Conservation (phyloP, 768 basidiomycete species). For the Aureoboletus auriporus region DNA sequence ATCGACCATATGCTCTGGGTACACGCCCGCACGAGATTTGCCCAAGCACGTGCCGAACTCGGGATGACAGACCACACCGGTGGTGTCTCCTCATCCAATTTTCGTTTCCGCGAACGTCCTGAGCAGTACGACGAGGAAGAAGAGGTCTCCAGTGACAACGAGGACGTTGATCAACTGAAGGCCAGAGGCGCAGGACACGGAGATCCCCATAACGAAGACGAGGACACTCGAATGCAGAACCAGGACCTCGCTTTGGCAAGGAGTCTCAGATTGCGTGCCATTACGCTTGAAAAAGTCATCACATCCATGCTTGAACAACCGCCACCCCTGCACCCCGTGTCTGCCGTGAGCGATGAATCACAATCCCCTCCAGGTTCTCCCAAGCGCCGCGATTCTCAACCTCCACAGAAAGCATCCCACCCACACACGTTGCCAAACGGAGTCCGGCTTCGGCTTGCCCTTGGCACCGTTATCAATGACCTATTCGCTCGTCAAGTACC, state of each 20-base stretch:
- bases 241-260: conserved; percentile 65
- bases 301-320: conserved; percentile 79
- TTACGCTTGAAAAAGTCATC: conserved; percentile 80
- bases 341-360: conserved; percentile 44
- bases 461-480: conserved; percentile 78
- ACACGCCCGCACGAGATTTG: conserved; percentile 74
- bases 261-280: conserved; percentile 64
- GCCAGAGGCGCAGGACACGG: conserved; percentile 52
- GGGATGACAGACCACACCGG: conserved; percentile 83
- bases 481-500: conserved; percentile 72
- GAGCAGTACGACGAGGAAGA: conserved; percentile 79
- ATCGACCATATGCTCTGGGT: conserved; percentile 88
- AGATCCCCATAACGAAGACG: conserved; percentile 49
- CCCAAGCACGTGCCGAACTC: conserved; percentile 80
- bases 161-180: conserved; percentile 40
- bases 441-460: conserved; percentile 69
- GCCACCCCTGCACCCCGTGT: conserved; percentile 55
- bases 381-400: conserved; percentile 27
- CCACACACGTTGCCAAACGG: conserved; percentile 75
- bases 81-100: conserved; percentile 56
- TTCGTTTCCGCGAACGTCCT: conserved; percentile 60
- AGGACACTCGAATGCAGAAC: conserved; percentile 49
- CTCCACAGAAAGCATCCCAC: conserved; percentile 32
- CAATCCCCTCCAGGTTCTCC: conserved; percentile 52
- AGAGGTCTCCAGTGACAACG: conserved; percentile 61